phyloP scores from a whole-genome alignment of 768 basidiomycete species.

The Scleroderma citrinum region DNA sequence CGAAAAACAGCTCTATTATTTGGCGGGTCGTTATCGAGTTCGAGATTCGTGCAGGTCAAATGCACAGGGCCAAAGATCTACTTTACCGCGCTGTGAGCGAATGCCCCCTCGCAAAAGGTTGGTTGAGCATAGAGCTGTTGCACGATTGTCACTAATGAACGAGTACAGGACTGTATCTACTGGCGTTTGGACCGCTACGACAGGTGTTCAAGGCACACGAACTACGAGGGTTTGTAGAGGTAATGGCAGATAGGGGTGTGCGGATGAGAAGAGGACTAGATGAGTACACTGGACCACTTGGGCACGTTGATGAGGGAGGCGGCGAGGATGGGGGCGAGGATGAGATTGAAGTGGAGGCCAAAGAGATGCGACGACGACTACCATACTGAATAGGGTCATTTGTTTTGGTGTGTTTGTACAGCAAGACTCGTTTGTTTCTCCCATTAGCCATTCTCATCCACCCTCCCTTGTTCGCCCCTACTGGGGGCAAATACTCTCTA shows the following conservation, averaged over 20 bases:
- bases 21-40: constrained; percentile 77
- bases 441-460: not conserved
- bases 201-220: constrained; percentile 55
- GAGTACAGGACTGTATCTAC: constrained; percentile 60
- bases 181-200: constrained; percentile 71
- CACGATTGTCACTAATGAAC: constrained; percentile 4
- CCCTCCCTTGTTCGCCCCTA: constrained; percentile 14
- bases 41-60: constrained; percentile 58
- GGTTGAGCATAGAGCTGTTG: constrained; percentile 6
- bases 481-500: constrained; percentile 16
- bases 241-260: constrained; percentile 72
- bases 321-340: constrained; percentile 30
- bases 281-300: constrained; percentile 25
- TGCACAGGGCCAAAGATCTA: constrained; percentile 60
- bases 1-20: constrained; percentile 54
- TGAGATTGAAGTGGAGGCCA: constrained; percentile 58
- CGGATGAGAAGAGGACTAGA: constrained; percentile 60
- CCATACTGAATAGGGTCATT: constrained; percentile 44
- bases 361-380: constrained; percentile 53
- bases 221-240: constrained; percentile 55
- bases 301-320: constrained; percentile 20
- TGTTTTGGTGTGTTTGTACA: constrained; percentile 2
- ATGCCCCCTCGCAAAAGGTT: constrained; percentile 74
- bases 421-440: constrained; percentile 6
- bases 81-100: constrained; percentile 70